Conservation (phyloP, 108 stramenopile species). For the Cylindrotheca closterium region DNA sequence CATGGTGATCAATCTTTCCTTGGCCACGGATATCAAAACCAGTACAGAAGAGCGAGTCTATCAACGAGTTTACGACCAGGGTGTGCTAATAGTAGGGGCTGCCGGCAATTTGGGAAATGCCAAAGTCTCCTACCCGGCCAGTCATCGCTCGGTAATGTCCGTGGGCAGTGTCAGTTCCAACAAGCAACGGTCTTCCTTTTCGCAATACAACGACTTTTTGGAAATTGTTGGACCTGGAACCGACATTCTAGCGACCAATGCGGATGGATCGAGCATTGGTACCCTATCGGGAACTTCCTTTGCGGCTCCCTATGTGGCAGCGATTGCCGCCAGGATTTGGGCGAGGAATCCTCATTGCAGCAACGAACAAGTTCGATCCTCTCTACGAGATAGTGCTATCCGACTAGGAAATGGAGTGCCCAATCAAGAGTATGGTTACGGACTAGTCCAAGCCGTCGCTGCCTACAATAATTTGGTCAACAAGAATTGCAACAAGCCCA, state of each 20-base stretch:
- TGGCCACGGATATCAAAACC: too few species aligned
- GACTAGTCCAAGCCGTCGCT: slow-evolving; percentile 25
- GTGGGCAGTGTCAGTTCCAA: slow-evolving; percentile 27
- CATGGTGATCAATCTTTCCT: slow-evolving; percentile 46
- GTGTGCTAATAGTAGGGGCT: slow-evolving; percentile 41
- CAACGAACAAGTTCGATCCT: slow-evolving; percentile 47
- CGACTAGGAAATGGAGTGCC: slow-evolving; percentile 10
- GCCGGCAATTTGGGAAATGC: slow-evolving; percentile 51
- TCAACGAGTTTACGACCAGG: slow-evolving; percentile 4
- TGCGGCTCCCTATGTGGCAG: slow-evolving; percentile 70
- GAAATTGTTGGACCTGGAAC: slow-evolving; percentile 58
- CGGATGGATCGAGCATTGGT: too few species aligned
- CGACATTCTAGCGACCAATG: slow-evolving; percentile 20
- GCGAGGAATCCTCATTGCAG: slow-evolving; percentile 42
- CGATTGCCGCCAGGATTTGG: slow-evolving; percentile 56
- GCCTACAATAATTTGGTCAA: slow-evolving; percentile 18
- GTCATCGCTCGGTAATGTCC: slow-evolving; percentile 37
- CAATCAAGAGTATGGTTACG: slow-evolving; percentile 20
- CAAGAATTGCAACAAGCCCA: slow-evolving; percentile 4
- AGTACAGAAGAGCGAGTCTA: not conserved
- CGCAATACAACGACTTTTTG: slow-evolving; percentile 35
- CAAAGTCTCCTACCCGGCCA: slow-evolving; percentile 43
- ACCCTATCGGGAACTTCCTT: slow-evolving; percentile 67
- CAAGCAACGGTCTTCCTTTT: slow-evolving; percentile 5
- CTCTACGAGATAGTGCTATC: slow-evolving; percentile 15